Percentiles rank a stretch among this genome's conserved stretches.
Evolutionary conservation across 2,329 filamentous ascomycete species (phyloP).

Genomic region (Xylaria sp.): DNA sequence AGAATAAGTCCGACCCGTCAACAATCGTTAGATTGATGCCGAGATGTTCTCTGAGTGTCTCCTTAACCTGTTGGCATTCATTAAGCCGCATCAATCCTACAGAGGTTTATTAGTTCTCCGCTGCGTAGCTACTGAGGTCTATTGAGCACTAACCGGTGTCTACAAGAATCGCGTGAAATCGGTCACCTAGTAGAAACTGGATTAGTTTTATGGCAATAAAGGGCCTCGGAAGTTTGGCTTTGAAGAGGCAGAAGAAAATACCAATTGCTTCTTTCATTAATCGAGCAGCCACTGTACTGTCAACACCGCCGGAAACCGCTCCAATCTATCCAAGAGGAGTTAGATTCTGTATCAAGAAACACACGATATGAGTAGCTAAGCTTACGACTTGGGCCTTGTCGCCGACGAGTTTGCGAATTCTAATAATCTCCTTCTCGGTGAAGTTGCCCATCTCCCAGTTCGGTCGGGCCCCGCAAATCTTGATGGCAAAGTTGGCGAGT

Average conservation of each 20-base stretch:
- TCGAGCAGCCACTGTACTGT: slow-evolving; percentile 87
- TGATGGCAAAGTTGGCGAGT: slow-evolving; percentile 80
- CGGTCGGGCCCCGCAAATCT: slow-evolving; percentile 79
- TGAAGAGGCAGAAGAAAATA: slow-evolving; percentile 4
- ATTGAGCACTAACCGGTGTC: slow-evolving; percentile 71
- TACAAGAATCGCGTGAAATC: slow-evolving; percentile 86
- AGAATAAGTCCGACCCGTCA: slow-evolving; percentile 80
- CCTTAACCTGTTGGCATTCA: slow-evolving; percentile 84
- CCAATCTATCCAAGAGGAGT: slow-evolving; percentile 60
- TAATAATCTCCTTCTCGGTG: slow-evolving; percentile 79
- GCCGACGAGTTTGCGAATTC: slow-evolving; percentile 86
- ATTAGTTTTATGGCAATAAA: background rate
- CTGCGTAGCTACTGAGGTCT: background rate
- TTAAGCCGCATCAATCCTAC: slow-evolving; percentile 78
- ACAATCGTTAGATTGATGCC: slow-evolving; percentile 92
- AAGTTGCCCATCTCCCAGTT: slow-evolving; percentile 92
- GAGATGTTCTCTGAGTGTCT: slow-evolving; percentile 80
- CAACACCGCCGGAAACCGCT: slow-evolving; percentile 85
- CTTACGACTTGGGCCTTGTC: slow-evolving; percentile 77
- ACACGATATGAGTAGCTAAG: background rate
- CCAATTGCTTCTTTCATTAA: slow-evolving; percentile 87
- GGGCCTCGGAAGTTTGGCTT: background rate
- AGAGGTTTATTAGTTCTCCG: slow-evolving; percentile 30
- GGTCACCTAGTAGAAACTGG: slow-evolving; percentile 63
- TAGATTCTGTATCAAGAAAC: background rate